Evolutionary conservation across 352 stramenopile genomes (phyloP).

Genomic region (Pythium myriotylum): DNA sequence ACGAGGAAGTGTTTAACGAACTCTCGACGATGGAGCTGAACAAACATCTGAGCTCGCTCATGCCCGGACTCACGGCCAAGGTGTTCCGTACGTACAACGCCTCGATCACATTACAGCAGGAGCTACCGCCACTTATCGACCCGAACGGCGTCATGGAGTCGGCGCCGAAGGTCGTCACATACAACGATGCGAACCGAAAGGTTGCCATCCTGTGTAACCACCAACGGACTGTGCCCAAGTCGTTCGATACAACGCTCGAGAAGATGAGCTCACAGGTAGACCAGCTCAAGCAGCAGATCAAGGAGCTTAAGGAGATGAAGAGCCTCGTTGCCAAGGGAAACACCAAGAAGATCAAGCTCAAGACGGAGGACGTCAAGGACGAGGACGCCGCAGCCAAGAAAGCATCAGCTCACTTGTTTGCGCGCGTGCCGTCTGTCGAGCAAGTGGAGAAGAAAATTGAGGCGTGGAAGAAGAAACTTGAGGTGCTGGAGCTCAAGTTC

Average conservation of each 20-base stretch:
- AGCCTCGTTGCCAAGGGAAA: conserved; percentile 88
- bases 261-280: conserved; percentile 94
- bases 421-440: conserved; percentile 88
- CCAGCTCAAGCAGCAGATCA: conserved; percentile 94
- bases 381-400: conserved; percentile 90
- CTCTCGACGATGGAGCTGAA: conserved; percentile 97
- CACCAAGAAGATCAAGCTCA: conserved; percentile 89
- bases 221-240: conserved; percentile 98
- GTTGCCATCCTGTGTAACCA: conserved; percentile 99
- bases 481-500: conserved; percentile 88
- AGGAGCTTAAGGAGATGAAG: conserved; percentile 94
- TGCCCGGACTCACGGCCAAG: conserved; percentile 99
- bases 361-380: conserved; percentile 87
- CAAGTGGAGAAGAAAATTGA: conserved; percentile 96
- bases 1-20: conserved; percentile 98
- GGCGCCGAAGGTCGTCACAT: conserved; percentile 95
- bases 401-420: conserved; percentile 94
- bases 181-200: conserved; percentile 99
- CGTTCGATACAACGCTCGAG: conserved; percentile 93
- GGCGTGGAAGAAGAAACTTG: conserved; percentile 95
- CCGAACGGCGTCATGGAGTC: conserved; percentile 65
- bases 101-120: conserved; percentile 98
- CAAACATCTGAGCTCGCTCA: conserved; percentile 97
- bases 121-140: conserved; percentile 85
- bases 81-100: conserved; percentile 99